A percentile compares a stretch with the other conserved stretches of the same genome.
Conservation (phyloP, 192 early-diverging fungal species). For the Coemansia furcata region DNA sequence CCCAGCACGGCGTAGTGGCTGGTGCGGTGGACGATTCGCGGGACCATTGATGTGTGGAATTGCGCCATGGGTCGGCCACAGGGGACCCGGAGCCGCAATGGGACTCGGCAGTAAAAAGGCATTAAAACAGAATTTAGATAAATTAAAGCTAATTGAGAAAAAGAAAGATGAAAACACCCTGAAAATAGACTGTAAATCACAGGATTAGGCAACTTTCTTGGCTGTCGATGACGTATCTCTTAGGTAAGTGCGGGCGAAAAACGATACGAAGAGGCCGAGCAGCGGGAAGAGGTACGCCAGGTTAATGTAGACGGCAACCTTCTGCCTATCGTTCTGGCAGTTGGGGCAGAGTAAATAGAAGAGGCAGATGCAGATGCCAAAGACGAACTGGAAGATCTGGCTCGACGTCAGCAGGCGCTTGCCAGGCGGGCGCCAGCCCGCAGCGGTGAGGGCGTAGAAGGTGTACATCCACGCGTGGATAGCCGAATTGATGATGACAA, state of each 20-base stretch:
- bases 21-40: conserved; percentile 24
- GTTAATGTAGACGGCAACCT: conserved; percentile 67
- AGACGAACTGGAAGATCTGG: conserved; percentile 85
- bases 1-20: conserved; percentile 44
- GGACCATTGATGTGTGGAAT: conserved; percentile 16
- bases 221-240: background rate
- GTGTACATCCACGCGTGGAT: conserved; percentile 89
- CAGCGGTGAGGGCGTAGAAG: conserved; percentile 74
- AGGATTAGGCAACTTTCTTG: background rate
- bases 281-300: conserved; percentile 75
- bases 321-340: conserved; percentile 60
- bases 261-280: conserved; percentile 75
- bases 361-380: conserved; percentile 67
- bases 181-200: too few relatives aligned
- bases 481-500: conserved; percentile 76
- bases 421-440: conserved; percentile 72
- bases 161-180: background rate
- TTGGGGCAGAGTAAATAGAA: conserved; percentile 66
- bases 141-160: background rate
- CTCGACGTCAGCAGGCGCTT: conserved; percentile 79
- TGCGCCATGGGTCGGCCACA: background rate
- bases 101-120: background rate
- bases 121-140: background rate
- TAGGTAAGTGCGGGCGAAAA: conserved; percentile 69
- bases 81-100: background rate